Evolutionary conservation across 495 filamentous ascomycete species (phyloP), one percentile per base, ranked within the genome.

Genomic region (Coniosporium apollinis): DNA sequence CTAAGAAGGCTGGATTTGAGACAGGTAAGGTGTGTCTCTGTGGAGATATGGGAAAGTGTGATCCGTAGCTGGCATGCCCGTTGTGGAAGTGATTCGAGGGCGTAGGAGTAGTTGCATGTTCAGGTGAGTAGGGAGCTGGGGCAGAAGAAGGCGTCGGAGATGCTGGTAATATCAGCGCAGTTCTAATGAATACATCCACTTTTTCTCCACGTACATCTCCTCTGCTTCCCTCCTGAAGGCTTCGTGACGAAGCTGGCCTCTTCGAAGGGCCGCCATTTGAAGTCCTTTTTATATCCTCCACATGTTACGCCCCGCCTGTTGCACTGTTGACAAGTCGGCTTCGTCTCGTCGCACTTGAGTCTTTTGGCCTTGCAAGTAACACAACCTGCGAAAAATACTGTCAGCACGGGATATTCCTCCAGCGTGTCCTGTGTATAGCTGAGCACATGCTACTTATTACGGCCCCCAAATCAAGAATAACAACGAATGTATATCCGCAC

Each of bases 181-280:
- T n/a, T n/a, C n/a, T n/a, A n/a, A n/a, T n/a, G n/a, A n/a, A n/a
- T n/a, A n/a, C n/a, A n/a, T n/a, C n/a, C n/a, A n/a, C n/a, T n/a
- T n/a, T n/a, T n/a, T n/a, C n/a, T n/a, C n/a, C n/a, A n/a, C n/a
- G n/a, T n/a, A n/a, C n/a, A n/a, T n/a, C n/a, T n/a, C n/a, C n/a
- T n/a, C n/a, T n/a, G n/a, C n/a, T n/a, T n/a, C n/a, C n/a, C n/a
- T n/a, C n/a, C n/a, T n/a, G n/a, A n/a, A 29, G 55, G 46, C 43
- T 70, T 74, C 34, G 61, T 59, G n/a, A 54, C 54, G 38, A 78
- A 56, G 34, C 57, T 71, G 32, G 66, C 61, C 46, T 83, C 80
- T 46, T 80, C 80, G 44, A 83, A 82, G 1, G 77, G 66, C 22
- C 77, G 65, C 79, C 80, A 85, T 66, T 84, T 85, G 59, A 82